Evolutionary conservation across 2,329 filamentous ascomycete species (phyloP), one percentile per base, ranked within the genome.

Genomic region (Epichloe sylvatica): DNA sequence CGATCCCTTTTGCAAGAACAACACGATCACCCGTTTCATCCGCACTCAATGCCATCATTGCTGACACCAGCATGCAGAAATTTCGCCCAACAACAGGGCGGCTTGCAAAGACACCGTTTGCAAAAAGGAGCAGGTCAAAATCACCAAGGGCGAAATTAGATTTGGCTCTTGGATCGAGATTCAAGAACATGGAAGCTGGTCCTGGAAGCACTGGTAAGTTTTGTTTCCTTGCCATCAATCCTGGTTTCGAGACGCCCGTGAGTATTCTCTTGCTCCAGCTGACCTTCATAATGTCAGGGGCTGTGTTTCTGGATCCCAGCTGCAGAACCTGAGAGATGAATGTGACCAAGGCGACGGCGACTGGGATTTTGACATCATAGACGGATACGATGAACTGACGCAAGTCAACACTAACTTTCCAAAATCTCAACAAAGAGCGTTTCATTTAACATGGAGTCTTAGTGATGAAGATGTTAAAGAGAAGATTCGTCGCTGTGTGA

Each of bases 121-220:
- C 74, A 89, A 89, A 66, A 74, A 84, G 2, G 69, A 68, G 2
- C 71, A 62, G 1, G 62, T 75, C 60, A 95, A 94, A 68, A 87
- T 94, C 60, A 56, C 60, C 25, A 94, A 94, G 69, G 87, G 83
- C 50, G 80, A 87, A 55, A 69, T 95, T 3, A 84, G 91, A 49
- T 77, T 89, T 48, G 91, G 86, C 40, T 76, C 75, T 21, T 86
- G 83, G 73, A 76, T 94, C 54, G 76, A 76, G 8, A 76, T 83
- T 33, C 59, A 71, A 0, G 74, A 77, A 0, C 74, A 81, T 60
- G 77, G 78, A 40, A 75, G 74, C 60, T 94, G 81, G 79, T 66
- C 71, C 51, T 97, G 84, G 81, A 84, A 83, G 62, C 91, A 97
- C 64, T 96, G 91, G 91, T 94, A 74, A 61, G 76, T n/a, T 19